phyloP scores from a whole-genome alignment of 345 rosid genomes.

The Gossypium herbaceum region DNA sequence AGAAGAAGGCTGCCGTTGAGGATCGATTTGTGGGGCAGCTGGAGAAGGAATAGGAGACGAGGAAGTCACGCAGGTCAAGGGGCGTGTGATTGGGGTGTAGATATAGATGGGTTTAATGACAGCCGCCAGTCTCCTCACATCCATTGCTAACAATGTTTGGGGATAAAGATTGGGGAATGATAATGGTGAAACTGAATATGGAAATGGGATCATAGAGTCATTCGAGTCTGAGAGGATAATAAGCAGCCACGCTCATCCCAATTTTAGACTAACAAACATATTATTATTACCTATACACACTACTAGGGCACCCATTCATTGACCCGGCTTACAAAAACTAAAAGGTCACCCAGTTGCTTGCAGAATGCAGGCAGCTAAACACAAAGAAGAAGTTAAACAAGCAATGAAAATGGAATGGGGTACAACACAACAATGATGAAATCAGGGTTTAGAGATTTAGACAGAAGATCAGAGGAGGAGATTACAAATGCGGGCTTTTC shows the following conservation, averaged over 20 bases:
- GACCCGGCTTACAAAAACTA: neutral
- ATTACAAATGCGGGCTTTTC: neutral
- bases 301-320: neutral
- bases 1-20: conserved; percentile 23
- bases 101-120: conserved; percentile 24
- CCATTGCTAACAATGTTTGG: conserved; percentile 35
- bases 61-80: conserved; percentile 34
- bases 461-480: neutral
- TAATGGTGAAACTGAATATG: conserved; percentile 16
- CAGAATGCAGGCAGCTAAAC: neutral
- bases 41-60: neutral
- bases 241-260: conserved; percentile 34
- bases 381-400: neutral
- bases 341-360: neutral
- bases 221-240: conserved; percentile 21
- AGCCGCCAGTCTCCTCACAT: conserved; percentile 43
- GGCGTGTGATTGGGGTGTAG: conserved; percentile 31
- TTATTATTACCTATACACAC: neutral
- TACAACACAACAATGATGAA: neutral
- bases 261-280: neutral
- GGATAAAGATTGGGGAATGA: neutral
- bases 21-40: neutral
- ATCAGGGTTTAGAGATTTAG: neutral
- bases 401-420: neutral
- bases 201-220: conserved; percentile 17